Conservation (phyloP, 805 yeast species). For the Yamadazyma laniorum region DNA sequence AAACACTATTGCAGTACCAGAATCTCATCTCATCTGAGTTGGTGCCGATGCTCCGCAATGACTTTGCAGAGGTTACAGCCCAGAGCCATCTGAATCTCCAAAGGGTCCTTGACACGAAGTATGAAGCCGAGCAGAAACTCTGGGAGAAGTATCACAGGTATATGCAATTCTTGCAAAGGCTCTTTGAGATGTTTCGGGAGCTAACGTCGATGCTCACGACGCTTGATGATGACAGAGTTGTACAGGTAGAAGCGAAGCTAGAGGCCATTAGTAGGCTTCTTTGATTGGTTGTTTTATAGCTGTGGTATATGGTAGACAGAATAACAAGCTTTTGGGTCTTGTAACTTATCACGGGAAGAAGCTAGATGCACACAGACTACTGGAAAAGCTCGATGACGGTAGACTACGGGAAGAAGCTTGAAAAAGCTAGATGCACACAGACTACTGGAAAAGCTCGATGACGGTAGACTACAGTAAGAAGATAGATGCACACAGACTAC, state of each 20-base stretch:
- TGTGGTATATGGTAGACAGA: not conserved
- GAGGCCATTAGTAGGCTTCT: not conserved
- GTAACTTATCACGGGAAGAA: too few species aligned
- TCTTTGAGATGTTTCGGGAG: slow-evolving; percentile 11
- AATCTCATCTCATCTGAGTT: slow-evolving; percentile 23
- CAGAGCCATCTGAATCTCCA: slow-evolving; percentile 4
- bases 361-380: too few species aligned
- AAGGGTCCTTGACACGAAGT: slow-evolving; percentile 10
- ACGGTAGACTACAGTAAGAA: too few species aligned
- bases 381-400: too few species aligned
- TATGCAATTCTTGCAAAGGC: slow-evolving; percentile 6
- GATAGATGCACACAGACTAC: too few species aligned
- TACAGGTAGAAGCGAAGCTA: slow-evolving; percentile 13
- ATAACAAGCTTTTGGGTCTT: too few species aligned
- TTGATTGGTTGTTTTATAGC: not conserved
- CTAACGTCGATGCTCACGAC: slow-evolving; percentile 10
- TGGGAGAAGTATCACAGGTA: slow-evolving; percentile 10
- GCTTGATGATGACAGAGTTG: slow-evolving; percentile 9
- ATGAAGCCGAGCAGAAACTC: slow-evolving; percentile 7
- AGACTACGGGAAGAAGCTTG: too few species aligned
- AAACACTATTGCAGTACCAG: slow-evolving; percentile 29
- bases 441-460: too few species aligned
- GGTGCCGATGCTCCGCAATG: slow-evolving; percentile 28
- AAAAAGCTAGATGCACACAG: too few species aligned
- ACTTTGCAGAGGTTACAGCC: slow-evolving; percentile 7